phyloP scores from a whole-genome alignment of 2,329 filamentous ascomycete genomes.

The Mycosphaerella sp. region DNA sequence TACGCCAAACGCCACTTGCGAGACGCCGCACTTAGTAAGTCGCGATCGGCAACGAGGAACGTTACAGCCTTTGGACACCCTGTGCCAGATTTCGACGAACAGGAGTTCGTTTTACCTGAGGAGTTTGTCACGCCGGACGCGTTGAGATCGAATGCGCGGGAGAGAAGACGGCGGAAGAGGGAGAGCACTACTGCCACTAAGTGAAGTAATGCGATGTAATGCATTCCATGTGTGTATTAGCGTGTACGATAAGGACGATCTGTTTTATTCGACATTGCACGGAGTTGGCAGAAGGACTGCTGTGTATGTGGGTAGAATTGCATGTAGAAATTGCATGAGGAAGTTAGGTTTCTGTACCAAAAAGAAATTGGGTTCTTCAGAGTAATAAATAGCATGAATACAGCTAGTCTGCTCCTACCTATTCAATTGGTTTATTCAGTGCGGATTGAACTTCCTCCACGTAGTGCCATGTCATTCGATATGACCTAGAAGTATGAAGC shows the following conservation, averaged over 20 bases:
- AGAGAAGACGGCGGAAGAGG: constrained; percentile 56
- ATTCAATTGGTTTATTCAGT: too few relatives aligned
- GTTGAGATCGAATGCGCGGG: constrained; percentile 54
- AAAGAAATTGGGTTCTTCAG: too few relatives aligned
- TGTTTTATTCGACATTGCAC: background rate
- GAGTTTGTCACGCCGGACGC: constrained; percentile 51
- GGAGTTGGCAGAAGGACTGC: background rate
- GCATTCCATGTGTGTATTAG: background rate
- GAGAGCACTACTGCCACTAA: constrained; percentile 35
- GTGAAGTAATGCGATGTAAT: background rate
- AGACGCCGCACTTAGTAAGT: constrained; percentile 66
- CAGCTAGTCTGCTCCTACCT: too few relatives aligned
- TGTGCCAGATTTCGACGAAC: constrained; percentile 64
- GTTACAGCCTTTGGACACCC: constrained; percentile 75
- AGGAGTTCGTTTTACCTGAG: constrained; percentile 68
- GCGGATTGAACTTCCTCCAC: too few relatives aligned
- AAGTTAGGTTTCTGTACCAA: too few relatives aligned
- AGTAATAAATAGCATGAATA: too few relatives aligned
- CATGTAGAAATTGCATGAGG: too few relatives aligned
- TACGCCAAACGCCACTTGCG: constrained; percentile 74
- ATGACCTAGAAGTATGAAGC: too few relatives aligned
- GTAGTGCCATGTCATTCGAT: too few relatives aligned
- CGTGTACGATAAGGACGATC: background rate
- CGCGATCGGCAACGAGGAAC: constrained; percentile 48
- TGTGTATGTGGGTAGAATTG: too few relatives aligned